A percentile compares a stretch with the other conserved stretches of the same genome.
These are phyloP conservation scores for Sporisorium graminicola DNA, from an alignment of 1,284 basidiomycete species.

Conservation along the genomic window DNA sequence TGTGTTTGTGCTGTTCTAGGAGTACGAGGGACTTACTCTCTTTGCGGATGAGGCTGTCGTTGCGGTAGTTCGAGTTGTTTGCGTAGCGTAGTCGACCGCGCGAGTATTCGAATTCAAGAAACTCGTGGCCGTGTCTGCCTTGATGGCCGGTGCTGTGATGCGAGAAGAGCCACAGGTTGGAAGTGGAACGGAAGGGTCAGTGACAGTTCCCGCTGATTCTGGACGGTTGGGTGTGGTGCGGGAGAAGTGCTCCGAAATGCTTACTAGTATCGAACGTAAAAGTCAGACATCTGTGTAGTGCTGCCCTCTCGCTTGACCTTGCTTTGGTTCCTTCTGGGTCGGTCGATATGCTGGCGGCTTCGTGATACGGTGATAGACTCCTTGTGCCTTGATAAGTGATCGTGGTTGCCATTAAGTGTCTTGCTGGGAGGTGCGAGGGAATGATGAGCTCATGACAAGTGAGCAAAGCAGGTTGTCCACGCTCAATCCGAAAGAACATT, in stretches of 20 bases:
- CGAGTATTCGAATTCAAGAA: conserved; percentile 97
- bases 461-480: background rate
- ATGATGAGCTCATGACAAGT: background rate
- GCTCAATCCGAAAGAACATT: background rate
- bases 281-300: conserved; percentile 58
- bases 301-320: background rate
- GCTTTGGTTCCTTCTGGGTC: background rate
- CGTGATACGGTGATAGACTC: too few species aligned
- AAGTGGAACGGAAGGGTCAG: background rate
- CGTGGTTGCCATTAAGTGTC: background rate
- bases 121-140: conserved; percentile 72
- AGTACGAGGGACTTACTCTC: conserved; percentile 79
- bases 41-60: conserved; percentile 96
- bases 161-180: background rate
- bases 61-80: conserved; percentile 99
- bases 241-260: conserved; percentile 22
- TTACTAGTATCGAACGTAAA: conserved; percentile 69
- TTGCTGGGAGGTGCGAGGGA: background rate
- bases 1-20: background rate
- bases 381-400: background rate
- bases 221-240: background rate
- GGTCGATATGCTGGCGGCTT: background rate
- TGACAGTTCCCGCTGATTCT: background rate
- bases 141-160: conserved; percentile 64
- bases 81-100: conserved; percentile 96